Base-by-base conservation (phyloP, 768 basidiomycete species). In the Suillus lakei region DNA sequence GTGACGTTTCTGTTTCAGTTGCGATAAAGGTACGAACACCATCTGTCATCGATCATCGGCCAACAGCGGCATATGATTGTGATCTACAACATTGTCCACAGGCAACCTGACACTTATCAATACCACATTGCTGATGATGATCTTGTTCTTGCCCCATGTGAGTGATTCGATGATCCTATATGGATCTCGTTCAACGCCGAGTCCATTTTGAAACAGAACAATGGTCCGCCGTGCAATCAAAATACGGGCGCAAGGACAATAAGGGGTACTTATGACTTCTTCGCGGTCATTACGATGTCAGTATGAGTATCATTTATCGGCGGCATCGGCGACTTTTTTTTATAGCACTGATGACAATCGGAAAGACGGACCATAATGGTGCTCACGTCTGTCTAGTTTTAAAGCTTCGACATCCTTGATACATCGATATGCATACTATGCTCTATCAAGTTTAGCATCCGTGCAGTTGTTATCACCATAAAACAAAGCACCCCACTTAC, bases 201-300 rank as follows among this genome's bases (percentile, higher is more conserved):
- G 77, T 6, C 91, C 91, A 73, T 93, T 93, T 80, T 92, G 87
- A 60, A 90, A 68, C 21, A 91, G 72, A 2, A 88, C 50, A 85
- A 66, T 81, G 79, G 51, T 71, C 70, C 39, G 83, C 79, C 56
- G 78, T 69, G 76, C 88, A 86, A 28, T 82, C 76, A 0, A 13
- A 50, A 26, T 16, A 50, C 23, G 15, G 26, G 13, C 48, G 28
- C 50, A 15, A 26, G n/a, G n/a, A 4, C 44, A 12, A 46, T 46
- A 44, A n/a, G 10, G 21, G 43, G 43, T 44, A n/a, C 18, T 9
- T 21, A 10, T 44, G 3, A 43, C 8, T 7, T 21, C 8, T 43
- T 43, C 18, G 41, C 9, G 21, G 43, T n/a, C 43, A 44, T 44
- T 44, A 8, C 7, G 9, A 46, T 43, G 41, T 43, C 41, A 21